phyloP scores from a whole-genome alignment of 2,329 filamentous ascomycete genomes.

The Aureobasidium mangrovei region DNA sequence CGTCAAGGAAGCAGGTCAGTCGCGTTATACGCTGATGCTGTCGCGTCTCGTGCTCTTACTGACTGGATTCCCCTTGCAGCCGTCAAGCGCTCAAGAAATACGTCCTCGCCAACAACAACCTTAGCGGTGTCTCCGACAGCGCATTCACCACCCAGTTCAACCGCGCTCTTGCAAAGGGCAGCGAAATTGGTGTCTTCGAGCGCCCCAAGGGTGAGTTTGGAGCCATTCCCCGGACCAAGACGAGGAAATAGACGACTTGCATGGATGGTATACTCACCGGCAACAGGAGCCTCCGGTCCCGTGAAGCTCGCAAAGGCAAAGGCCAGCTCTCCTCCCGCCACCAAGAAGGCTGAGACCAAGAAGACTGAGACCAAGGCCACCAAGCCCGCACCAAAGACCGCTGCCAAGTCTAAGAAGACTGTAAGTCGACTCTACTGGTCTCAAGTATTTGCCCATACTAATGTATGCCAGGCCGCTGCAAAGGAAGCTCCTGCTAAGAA shows the following conservation, averaged over 20 bases:
- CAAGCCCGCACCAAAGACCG: constrained; percentile 38
- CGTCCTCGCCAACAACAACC: constrained; percentile 61
- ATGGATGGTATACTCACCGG: constrained; percentile 20
- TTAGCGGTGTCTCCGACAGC: constrained; percentile 43
- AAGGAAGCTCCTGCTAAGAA: constrained; percentile 25
- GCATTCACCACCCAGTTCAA: constrained; percentile 72
- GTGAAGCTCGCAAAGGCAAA: constrained; percentile 61
- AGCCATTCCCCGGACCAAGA: background rate
- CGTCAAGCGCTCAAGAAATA: constrained; percentile 70
- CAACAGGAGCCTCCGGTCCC: constrained; percentile 67
- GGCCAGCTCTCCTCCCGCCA: constrained; percentile 21
- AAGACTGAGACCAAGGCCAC: constrained; percentile 30
- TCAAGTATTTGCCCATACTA: background rate
- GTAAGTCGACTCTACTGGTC: background rate
- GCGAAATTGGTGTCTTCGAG: constrained; percentile 77
- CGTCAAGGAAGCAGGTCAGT: constrained; percentile 61
- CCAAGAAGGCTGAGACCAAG: constrained; percentile 29
- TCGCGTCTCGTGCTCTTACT: constrained; percentile 22
- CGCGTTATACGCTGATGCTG: constrained; percentile 21
- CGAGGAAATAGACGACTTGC: too few relatives aligned
- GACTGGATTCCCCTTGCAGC: constrained; percentile 36
- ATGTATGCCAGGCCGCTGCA: constrained; percentile 32
- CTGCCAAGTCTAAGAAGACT: constrained; percentile 32
- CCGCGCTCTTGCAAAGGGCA: constrained; percentile 71
- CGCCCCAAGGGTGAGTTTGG: constrained; percentile 74